Base-by-base conservation (phyloP, 2,329 filamentous ascomycete species). In the Fusarium sp. region DNA sequence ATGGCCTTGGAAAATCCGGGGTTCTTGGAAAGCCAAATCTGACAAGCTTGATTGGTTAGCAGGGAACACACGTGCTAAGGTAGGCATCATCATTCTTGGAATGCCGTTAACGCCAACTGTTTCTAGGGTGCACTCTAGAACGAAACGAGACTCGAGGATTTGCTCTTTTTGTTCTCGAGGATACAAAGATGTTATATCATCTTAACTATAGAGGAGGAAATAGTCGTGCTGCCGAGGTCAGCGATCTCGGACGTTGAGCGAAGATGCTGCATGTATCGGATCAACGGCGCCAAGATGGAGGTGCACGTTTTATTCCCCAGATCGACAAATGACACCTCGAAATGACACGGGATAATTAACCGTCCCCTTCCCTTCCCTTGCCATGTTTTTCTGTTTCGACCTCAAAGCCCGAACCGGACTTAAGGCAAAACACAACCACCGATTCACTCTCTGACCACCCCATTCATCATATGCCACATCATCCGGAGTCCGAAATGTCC, bases 401-500 rank as follows among this genome's bases (percentile, higher is more conserved):
- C 26, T 20, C 12, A 35, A 44, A 36, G 28, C 35, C 35, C 35
- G 55, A 55, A 20, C 67, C 71, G 71, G 71, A 74, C 71, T 61
- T 72, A 62, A 35, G 32, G 32, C 32, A 35, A 59, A 55, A 55
- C 39, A 41, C 41, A 59, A 61, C 38, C 51, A 59, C 71, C 70
- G 65, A 17, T 35, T 35, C 30, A 65, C 54, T 67, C 26, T 58
- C 48, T 67, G n/a, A 61, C 63, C 63, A 68, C 42, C 42, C 63
- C 63, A 68, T 39, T 35, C 14, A 62, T 39, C 5, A 8, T 20
- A 39, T 59, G 55, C 60, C 53, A 63, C 54, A 56, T 63, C 35
- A 51, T 51, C 55, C 72, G 72, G 72, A 60, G 51, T 63, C 72
- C 72, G 72, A 71, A 69, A 69, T 65, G 41, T 47, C 68, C 72